phyloP scores from a whole-genome alignment of 331 rosid genomes.

The Prunus yedoensis region DNA sequence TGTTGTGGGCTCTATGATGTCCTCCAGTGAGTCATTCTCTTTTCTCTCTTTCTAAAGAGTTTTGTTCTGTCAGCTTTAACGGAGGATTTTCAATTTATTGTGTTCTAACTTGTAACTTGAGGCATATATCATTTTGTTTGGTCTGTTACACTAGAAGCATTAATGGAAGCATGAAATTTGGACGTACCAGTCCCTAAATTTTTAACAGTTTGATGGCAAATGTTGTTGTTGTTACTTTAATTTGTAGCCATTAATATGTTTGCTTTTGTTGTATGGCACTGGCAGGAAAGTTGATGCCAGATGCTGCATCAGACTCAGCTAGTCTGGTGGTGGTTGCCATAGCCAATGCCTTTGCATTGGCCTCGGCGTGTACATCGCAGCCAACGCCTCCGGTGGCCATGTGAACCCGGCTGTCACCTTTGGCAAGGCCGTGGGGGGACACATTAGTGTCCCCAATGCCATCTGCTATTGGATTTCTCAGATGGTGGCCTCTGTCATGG shows the following conservation, averaged over 20 bases:
- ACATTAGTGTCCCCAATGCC: conserved; percentile 69
- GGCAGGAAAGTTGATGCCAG: conserved; percentile 70
- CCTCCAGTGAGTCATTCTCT: conserved; percentile 57
- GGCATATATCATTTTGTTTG: too few species aligned
- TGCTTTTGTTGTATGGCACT: not conserved
- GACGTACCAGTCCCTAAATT: too few species aligned
- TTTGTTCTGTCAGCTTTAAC: too few species aligned
- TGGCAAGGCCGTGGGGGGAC: conserved; percentile 78
- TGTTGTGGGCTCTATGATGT: conserved; percentile 66
- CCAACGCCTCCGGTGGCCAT: conserved; percentile 79
- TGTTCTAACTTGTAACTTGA: too few species aligned
- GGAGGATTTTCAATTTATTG: too few species aligned
- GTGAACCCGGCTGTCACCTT: conserved; percentile 92
- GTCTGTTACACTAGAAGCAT: too few species aligned
- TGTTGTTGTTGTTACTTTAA: not conserved
- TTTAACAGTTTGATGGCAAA: too few species aligned
- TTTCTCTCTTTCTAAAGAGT: not conserved
- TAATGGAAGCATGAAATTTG: too few species aligned
- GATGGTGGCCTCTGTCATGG: conserved; percentile 70
- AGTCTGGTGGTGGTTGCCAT: conserved; percentile 54
- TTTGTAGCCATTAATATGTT: not conserved
- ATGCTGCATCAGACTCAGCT: conserved; percentile 49
- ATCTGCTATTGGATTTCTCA: conserved; percentile 79
- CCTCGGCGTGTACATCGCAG: conserved; percentile 51
- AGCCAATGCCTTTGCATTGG: conserved; percentile 60